Conservation (phyloP, 2,329 filamentous ascomycete genomes). For the Madurella fahalii region DNA sequence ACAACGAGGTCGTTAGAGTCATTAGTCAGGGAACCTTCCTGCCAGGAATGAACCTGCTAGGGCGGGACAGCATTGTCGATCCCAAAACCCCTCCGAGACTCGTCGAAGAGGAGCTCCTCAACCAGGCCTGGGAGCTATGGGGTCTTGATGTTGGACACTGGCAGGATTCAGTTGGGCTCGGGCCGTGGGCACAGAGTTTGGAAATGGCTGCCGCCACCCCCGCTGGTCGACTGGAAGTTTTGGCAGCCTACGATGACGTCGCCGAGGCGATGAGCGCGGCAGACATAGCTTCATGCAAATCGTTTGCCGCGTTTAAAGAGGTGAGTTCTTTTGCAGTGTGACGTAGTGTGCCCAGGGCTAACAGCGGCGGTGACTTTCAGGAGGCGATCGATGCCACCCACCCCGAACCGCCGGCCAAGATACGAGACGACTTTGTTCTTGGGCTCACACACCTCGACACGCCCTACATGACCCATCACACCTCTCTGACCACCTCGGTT, state of each 20-base stretch:
- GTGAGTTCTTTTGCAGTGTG: conserved; percentile 22
- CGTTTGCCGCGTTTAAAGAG: conserved; percentile 40
- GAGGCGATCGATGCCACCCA: conserved; percentile 59
- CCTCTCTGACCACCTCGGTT: conserved; percentile 31
- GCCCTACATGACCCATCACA: conserved; percentile 33
- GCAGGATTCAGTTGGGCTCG: conserved; percentile 40
- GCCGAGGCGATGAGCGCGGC: conserved; percentile 60
- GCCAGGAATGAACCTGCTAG: conserved; percentile 72
- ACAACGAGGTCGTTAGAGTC: conserved; percentile 68
- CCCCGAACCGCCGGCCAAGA: conserved; percentile 49
- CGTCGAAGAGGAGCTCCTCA: conserved; percentile 58
- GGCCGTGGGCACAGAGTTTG: conserved; percentile 35
- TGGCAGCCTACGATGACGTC: conserved; percentile 52
- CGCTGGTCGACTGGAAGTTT: conserved; percentile 30
- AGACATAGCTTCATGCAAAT: conserved; percentile 55
- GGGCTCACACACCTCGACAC: conserved; percentile 48
- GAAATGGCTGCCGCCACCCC: conserved; percentile 7
- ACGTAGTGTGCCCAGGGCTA: not conserved
- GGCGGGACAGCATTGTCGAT: conserved; percentile 52
- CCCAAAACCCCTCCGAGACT: conserved; percentile 34
- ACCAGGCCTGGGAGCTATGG: conserved; percentile 66
- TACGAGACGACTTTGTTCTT: conserved; percentile 48
- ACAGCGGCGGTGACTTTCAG: conserved; percentile 29
- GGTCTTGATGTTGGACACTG: conserved; percentile 59
- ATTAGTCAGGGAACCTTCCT: conserved; percentile 77